These are phyloP conservation scores for Ceratocystis colombiana DNA, from an alignment of 2,329 filamentous ascomycete genomes.

Conservation along the genomic window DNA sequence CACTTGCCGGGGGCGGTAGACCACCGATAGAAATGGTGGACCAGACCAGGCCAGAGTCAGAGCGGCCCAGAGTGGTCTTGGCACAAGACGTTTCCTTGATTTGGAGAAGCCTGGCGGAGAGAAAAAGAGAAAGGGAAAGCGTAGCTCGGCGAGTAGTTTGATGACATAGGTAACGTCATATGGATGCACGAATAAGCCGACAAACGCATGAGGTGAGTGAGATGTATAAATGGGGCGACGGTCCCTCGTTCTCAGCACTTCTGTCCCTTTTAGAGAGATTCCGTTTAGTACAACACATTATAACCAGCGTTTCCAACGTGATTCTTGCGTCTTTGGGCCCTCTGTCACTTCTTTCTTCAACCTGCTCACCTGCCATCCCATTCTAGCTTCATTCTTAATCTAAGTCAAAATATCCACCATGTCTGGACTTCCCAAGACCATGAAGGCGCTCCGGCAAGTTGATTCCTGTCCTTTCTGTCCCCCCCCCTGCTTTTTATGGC, in stretches of 20 bases:
- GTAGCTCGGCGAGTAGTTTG: neutral
- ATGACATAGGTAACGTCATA: neutral
- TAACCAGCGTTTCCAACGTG: neutral
- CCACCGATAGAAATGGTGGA: neutral
- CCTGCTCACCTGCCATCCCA: neutral
- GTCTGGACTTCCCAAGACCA: conserved; percentile 41
- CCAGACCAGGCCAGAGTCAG: too few relatives aligned
- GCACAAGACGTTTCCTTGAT: neutral
- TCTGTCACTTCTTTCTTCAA: neutral
- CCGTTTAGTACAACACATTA: neutral
- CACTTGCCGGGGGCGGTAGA: neutral
- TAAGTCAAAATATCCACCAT: conserved; percentile 26
- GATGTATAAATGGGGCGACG: conserved; percentile 3
- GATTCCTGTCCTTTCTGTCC: conserved; percentile 29
- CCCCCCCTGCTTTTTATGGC: neutral
- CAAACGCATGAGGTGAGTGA: neutral
- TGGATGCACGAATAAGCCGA: neutral
- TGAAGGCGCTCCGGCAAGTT: conserved; percentile 50
- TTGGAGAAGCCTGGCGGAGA: too few relatives aligned
- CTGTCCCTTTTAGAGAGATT: neutral
- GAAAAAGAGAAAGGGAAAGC: neutral
- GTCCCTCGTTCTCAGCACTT: neutral
- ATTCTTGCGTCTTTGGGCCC: neutral
- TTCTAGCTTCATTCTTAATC: neutral
- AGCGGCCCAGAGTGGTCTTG: neutral